A percentile compares a stretch with the other conserved stretches of the same genome.
Conservation (phyloP, 1,284 basidiomycete genomes). For the Fomitopsis pinicola region DNA sequence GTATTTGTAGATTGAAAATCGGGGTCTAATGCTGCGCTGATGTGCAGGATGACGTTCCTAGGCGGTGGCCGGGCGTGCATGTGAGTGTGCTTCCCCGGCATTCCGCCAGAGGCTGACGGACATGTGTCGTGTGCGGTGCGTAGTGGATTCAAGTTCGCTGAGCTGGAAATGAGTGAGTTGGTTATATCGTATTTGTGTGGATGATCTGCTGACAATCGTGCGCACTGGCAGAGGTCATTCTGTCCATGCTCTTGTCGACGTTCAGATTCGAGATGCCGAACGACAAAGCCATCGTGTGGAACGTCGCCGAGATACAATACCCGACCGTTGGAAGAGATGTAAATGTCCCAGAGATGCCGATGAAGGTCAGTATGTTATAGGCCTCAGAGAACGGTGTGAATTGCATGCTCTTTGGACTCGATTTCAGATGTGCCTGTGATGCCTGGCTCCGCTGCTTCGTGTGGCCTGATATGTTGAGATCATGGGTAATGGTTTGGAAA, state of each 20-base stretch:
- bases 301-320: slow-evolving; percentile 9
- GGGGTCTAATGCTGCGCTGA: too few species aligned
- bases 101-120: not conserved
- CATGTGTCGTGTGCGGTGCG: not conserved
- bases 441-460: too few species aligned
- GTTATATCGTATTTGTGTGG: not conserved
- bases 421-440: too few species aligned
- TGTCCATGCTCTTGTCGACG: slow-evolving; percentile 10
- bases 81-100: not conserved
- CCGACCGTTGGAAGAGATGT: slow-evolving; percentile 8
- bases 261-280: slow-evolving; percentile 11
- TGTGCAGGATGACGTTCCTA: slow-evolving; percentile 6
- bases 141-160: slow-evolving; percentile 19
- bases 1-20: too few species aligned
- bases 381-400: too few species aligned
- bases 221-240: slow-evolving; percentile 8
- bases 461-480: too few species aligned
- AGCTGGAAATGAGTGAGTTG: slow-evolving; percentile 18
- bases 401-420: too few species aligned
- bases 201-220: not conserved
- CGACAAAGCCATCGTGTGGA: slow-evolving; percentile 12
- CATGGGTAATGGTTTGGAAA: too few species aligned
- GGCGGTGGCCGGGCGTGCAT: slow-evolving; percentile 6
- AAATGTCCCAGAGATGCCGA: slow-evolving; percentile 5
- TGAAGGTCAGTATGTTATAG: slow-evolving; percentile 4